phyloP scores from a whole-genome alignment of 139 green algal genomes.

The Mesostigma viride region DNA sequence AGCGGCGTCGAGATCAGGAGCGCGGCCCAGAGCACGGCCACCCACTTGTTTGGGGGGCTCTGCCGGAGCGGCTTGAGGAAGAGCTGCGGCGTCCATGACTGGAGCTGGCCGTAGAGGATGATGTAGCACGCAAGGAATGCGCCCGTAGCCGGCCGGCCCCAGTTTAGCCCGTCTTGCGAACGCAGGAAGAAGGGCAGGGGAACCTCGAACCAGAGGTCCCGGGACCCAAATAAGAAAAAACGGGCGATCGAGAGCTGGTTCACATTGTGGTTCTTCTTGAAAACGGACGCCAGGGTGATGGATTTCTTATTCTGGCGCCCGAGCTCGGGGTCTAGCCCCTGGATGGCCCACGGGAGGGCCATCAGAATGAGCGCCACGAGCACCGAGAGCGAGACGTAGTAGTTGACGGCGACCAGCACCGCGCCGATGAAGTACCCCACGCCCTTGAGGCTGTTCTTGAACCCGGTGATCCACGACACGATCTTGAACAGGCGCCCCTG shows the following conservation, averaged over 20 bases:
- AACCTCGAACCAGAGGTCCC: constrained; percentile 81
- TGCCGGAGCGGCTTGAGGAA: constrained; percentile 59
- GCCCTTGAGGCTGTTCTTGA: constrained; percentile 74
- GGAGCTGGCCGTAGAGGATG: constrained; percentile 49
- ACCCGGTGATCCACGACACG: constrained; percentile 69
- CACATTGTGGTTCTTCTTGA: constrained; percentile 61
- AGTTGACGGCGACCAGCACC: constrained; percentile 50
- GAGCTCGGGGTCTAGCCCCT: constrained; percentile 45
- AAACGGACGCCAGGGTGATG: constrained; percentile 44
- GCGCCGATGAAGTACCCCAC: constrained; percentile 74
- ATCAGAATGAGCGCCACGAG: constrained; percentile 49
- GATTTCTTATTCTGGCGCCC: constrained; percentile 56
- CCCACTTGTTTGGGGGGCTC: constrained; percentile 60
- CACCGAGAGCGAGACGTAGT: constrained; percentile 54
- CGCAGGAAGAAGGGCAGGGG: constrained; percentile 78
- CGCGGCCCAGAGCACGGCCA: constrained; percentile 51
- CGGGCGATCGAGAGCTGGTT: constrained; percentile 48
- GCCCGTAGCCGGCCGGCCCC: constrained; percentile 44
- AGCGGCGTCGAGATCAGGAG: constrained; percentile 45
- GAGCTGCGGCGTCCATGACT: constrained; percentile 62
- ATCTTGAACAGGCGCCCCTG: constrained; percentile 60
- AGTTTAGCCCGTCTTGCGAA: constrained; percentile 49
- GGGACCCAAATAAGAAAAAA: constrained; percentile 36
- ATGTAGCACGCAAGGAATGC: constrained; percentile 40
- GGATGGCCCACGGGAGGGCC: constrained; percentile 59